phyloP scores from a whole-genome alignment of 2,329 filamentous ascomycete genomes.

The Truncatella angustata region DNA sequence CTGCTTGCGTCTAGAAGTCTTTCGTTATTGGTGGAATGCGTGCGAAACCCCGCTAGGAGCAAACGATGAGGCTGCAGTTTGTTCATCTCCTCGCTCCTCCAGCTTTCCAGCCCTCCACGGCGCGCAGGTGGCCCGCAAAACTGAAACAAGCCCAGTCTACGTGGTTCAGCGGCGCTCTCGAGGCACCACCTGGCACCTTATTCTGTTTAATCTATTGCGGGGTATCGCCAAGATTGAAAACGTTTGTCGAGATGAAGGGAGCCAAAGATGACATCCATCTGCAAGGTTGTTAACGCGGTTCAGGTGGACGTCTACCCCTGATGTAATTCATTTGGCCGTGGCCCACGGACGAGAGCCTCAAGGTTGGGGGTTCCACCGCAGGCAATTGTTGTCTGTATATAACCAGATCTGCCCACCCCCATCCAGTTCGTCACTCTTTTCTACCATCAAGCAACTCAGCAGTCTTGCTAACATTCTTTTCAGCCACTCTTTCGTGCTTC shows the following conservation, averaged over 20 bases:
- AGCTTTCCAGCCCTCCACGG: slow-evolving; percentile 1
- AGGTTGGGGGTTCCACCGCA: neutral
- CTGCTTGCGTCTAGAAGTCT: neutral
- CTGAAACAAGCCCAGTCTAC: slow-evolving; percentile 1
- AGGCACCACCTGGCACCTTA: too few relatives aligned
- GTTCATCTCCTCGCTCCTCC: neutral
- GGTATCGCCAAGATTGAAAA: neutral
- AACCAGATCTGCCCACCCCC: neutral
- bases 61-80: neutral
- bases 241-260: neutral
- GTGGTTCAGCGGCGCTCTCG: neutral
- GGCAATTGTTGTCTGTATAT: neutral
- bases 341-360: slow-evolving; percentile 1
- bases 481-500: slow-evolving; percentile 13
- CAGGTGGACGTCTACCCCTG: neutral
- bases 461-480: slow-evolving; percentile 13
- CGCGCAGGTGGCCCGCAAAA: neutral
- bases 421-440: neutral
- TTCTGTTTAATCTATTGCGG: slow-evolving; percentile 1
- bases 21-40: slow-evolving; percentile 5
- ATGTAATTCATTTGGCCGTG: neutral
- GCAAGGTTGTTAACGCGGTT: neutral
- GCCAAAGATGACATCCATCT: neutral
- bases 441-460: neutral
- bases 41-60: neutral